Evolutionary conservation across 352 stramenopile genomes (phyloP), one percentile per base, ranked within the genome.

Genomic region (Phytopythium mirpurense): DNA sequence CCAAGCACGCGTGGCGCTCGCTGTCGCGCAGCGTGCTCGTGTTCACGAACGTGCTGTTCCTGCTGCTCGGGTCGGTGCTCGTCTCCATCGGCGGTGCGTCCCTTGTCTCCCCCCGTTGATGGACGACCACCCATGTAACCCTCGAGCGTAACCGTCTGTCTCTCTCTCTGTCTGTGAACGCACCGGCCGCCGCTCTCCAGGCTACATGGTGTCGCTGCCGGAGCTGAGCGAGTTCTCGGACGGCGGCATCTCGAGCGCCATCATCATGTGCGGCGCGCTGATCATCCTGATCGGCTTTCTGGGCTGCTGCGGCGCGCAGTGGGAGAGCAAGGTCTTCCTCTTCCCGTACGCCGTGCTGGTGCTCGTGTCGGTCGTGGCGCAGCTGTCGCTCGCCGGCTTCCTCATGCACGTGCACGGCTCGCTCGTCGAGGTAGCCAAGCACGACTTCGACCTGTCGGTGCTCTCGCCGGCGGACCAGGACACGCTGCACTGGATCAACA

Each of bases 41-140:
- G 54, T 93, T 93, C 64, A 91, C 79, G n/a, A 93, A 93, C 65
- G 80, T 93, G 68, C 74, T 93, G 43, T 93, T 93, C 70, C 64
- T 93, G 50, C 62, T 90, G 34, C 65, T 93, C n/a, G 83, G 83
- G 60, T 74, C 76, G 4, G 80, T 93, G 36, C 80, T 93, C 44
- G 74, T 93, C 43, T 83, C 72, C 15, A 83, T 93, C 38, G 83
- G 83, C 60, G 80, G 81, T 92, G 47, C 23, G 74, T 34, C 2
- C 34, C 7, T 32, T n/a, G 9, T 60, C 10, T 63, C 1, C 6
- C 14, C 15, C 31, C 24, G 40, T 3, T 26, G 29, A 43, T 26
- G 29, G 29, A n/a, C n/a, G n/a, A n/a, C n/a, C n/a, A n/a, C n/a
- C 29, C 29, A 9, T 34, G 29, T 34, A 34, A 34, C n/a, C 29